Evolutionary conservation across 2,329 filamentous ascomycete species (phyloP).

Genomic region (Apiospora sp.): DNA sequence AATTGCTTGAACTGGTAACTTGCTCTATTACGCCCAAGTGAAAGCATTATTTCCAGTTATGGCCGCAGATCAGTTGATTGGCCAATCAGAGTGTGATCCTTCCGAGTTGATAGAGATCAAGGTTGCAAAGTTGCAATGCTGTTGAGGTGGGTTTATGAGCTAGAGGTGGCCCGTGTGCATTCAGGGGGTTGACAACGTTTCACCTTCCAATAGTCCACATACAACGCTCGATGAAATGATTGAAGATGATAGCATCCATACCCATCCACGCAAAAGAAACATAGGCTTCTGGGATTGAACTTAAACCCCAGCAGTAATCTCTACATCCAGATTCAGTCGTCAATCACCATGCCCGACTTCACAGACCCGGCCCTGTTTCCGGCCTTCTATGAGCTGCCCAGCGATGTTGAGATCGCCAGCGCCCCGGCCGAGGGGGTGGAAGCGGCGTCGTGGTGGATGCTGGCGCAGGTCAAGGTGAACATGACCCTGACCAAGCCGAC

Average conservation of each 20-base stretch:
- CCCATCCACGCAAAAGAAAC: not conserved
- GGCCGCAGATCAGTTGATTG: not conserved
- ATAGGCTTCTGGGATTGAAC: too few relatives aligned
- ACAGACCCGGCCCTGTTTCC: conserved; percentile 25
- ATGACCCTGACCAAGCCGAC: conserved; percentile 58
- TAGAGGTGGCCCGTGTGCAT: conserved; percentile 8
- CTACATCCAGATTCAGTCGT: not conserved
- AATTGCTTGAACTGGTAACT: not conserved
- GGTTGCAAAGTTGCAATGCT: not conserved
- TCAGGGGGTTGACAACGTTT: conserved; percentile 2
- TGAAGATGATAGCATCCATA: not conserved
- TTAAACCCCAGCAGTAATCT: not conserved
- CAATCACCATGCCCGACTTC: conserved; percentile 10
- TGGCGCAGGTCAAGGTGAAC: conserved; percentile 44
- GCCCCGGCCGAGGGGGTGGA: conserved; percentile 20
- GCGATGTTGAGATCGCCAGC: conserved; percentile 2
- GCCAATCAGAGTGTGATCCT: not conserved
- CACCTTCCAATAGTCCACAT: conserved; percentile 13
- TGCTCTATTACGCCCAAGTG: not conserved
- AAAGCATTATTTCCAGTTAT: not conserved
- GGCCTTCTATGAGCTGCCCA: conserved; percentile 32
- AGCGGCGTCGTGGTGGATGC: conserved; percentile 38
- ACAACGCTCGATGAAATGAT: not conserved
- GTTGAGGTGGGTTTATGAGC: not conserved
- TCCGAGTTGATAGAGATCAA: not conserved